Percentiles rank a stretch among this genome's conserved stretches.
phyloP scores from a whole-genome alignment of 2,329 filamentous ascomycete genomes.

The Pezicula radicicola region DNA sequence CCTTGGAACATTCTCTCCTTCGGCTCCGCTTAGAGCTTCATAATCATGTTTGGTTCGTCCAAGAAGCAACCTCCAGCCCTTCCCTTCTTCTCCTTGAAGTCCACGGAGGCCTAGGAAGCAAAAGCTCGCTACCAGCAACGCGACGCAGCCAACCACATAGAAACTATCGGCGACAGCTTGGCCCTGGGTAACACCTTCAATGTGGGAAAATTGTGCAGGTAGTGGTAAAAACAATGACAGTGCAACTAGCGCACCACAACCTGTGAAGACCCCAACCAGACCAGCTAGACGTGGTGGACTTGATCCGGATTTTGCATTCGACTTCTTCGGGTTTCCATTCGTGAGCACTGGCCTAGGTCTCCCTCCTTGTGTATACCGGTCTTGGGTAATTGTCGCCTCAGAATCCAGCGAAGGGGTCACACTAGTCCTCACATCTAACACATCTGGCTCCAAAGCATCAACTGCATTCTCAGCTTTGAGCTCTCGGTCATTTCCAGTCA shows the following conservation, averaged over 20 bases:
- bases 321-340: conserved; percentile 9
- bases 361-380: conserved; percentile 36
- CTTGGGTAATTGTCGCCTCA: conserved; percentile 72
- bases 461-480: conserved; percentile 17
- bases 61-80: conserved; percentile 63
- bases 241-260: conserved; percentile 85
- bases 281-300: conserved; percentile 70
- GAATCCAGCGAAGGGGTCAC: conserved; percentile 68
- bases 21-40: not conserved
- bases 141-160: conserved; percentile 76
- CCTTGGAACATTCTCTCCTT: conserved; percentile 1
- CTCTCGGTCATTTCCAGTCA: conserved; percentile 46
- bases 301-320: conserved; percentile 28
- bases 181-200: conserved; percentile 67
- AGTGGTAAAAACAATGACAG: conserved; percentile 81
- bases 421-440: conserved; percentile 47
- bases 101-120: conserved; percentile 76
- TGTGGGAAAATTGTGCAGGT: conserved; percentile 72
- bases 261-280: conserved; percentile 88
- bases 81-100: conserved; percentile 71
- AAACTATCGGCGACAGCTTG: conserved; percentile 80
- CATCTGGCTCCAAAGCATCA: conserved; percentile 5
- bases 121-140: conserved; percentile 68
- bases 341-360: conserved; percentile 3
- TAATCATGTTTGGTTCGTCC: conserved; percentile 23